Base-by-base conservation (phyloP, 2,329 filamentous ascomycete species). In the Epichloe coenophiala region DNA sequence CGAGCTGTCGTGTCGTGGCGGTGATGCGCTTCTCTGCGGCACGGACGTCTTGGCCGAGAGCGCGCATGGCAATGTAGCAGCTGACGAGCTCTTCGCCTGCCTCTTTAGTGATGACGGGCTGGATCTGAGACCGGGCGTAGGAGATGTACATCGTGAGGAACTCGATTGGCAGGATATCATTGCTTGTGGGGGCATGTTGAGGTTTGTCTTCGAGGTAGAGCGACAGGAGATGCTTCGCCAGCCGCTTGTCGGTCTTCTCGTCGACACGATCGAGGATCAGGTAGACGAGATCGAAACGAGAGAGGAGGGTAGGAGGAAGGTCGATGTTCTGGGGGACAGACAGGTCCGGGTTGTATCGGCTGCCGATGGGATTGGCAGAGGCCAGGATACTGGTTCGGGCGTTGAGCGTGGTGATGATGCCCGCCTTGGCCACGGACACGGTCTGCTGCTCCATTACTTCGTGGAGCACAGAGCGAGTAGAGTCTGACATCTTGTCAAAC, bases 251-350 rank as follows among this genome's bases (percentile, higher is more conserved):
- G 50, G 78, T 83, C 62, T 86, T 84, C 69, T 97, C 93, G 61
- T 97, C 91, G 47, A 94, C 84, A 7, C 87, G 87, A 65, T 98
- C 93, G 45, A 98, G 81, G 42, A 98, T 93, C 1, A 98, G 81
- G 63, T 98, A 98, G 47, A 98, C 91, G 6, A 98, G 74, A 65
- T 98, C 93, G 64, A 98, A 98, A 74, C 93, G 85, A 5, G 90
- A 96, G 48, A 98, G 78, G 6, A 98, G 76, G 0, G 93, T 98
- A 0, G 93, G 93, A 1, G 93, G 93, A 8, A 98, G 80, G 62
- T 98, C 93, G 60, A 98, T 98, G 67, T 98, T 98, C 61, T 97
- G 90, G 3, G 93, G 93, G 13, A 98, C 93, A 0, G 93, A 90
- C 23, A 98, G 72, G 61, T 95, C 91, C 3, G 88, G 86, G 67